Base-by-base conservation (phyloP, 768 basidiomycete genomes). In the Tephrocybe sp. region DNA sequence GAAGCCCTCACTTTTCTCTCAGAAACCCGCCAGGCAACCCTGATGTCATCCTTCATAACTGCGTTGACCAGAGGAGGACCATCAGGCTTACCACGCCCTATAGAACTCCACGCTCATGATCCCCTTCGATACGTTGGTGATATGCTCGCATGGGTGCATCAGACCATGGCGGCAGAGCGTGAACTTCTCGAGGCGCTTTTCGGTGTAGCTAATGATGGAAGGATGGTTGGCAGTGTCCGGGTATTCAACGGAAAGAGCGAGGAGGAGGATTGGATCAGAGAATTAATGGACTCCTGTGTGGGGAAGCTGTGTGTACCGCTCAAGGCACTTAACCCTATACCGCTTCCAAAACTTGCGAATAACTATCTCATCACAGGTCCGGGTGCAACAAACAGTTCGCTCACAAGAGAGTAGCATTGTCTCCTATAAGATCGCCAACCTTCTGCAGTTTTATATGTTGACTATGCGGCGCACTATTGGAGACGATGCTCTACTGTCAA, bases 121-220 rank as follows among this genome's bases (percentile, higher is more conserved):
- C 95, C 97, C 0, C 78, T 93, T 56, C 84, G 95, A 25, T 99
- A 99, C 63, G 84, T 95, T 12, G 97, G 97, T 12, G 95, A 98
- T 67, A 98, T 98, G 91, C 82, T 98, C 7, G 95, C 94, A 0
- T 97, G 95, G 95, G 85, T 97, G 1, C 95, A 99, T 67, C 95
- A 98, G 54, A 81, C 88, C 0, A 92, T 97, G 52, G 97, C 97
- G 0, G 89, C 89, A 1, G 97, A 99, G 61, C 86, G 86, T 37
- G 97, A 98, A 69, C 94, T 94, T 59, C 76, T 99, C 18, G 94
- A 97, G 60, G 76, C 82, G 27, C 66, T 98, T 21, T 97, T 98
- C 54, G 87, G 80, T 5, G 59, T 93, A 42, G 78, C 75, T 44
- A 74, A 70, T 31, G 80, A 83, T 46, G 73, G 72, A 1, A 68